Evolutionary conservation across 2,329 filamentous ascomycete genomes (phyloP), one percentile per base, ranked within the genome.

Genomic region (Diaporthe destruens): DNA sequence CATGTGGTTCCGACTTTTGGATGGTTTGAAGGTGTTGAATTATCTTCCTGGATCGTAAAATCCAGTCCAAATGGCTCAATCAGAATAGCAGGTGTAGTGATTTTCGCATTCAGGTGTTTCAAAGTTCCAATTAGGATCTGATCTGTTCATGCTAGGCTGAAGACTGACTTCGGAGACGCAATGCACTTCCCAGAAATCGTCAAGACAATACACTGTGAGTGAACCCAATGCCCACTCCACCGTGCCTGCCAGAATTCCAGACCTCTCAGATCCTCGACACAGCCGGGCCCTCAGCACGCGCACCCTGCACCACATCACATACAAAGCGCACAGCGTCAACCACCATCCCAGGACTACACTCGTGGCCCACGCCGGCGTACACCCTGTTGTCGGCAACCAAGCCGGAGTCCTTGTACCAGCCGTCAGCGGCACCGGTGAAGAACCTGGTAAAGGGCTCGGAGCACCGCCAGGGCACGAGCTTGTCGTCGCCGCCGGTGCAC

Each of bases 301-400:
- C 76, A 8, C 79, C 77, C 14, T 77, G 80, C 23, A 89, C 83
- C 8, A 80, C 83, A 51, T 87, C 83, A 20, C 87, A 80, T 44
- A 96, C 80, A 80, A 94, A 96, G 47, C 82, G 81, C 14, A 92
- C 85, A 5, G 93, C 88, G 78, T 93, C 91, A 74, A 83, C 82
- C 36, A 90, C 85, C 94, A 96, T 96, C 7, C 82, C 86, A 1
- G 84, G 80, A 12, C 87, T 91, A 77, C 94, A 94, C n/a, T 86
- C 84, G 80, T 96, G 94, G 0, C 92, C 92, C 0, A 91, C 85
- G 0, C 88, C 91, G 1, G 89, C 85, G 77, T 94, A 95, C 0
- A 94, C 83, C 42, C 88, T 86, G 79, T 95, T 90, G 66, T 91
- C 87, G 6, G 95, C 79, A 47, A 84, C 83, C 2, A 93, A 82